Conservation (phyloP, 176 grass and related monocot species). For the Carex kokanica region DNA sequence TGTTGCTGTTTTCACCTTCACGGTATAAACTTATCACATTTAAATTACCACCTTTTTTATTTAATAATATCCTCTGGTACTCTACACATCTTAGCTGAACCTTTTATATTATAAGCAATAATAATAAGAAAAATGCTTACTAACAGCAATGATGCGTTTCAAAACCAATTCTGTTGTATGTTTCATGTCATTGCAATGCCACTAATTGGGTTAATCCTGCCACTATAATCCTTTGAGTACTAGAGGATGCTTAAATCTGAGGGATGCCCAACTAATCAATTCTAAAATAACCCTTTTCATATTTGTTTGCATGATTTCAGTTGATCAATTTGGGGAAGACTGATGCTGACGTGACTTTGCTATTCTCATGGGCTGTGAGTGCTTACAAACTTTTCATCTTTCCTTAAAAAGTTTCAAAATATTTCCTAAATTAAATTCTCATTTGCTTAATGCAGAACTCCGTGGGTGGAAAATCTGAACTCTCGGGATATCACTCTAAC, state of each 20-base stretch:
- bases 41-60: not conserved
- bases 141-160: not conserved
- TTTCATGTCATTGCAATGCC: not conserved
- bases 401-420: not conserved
- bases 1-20: constrained; percentile 86
- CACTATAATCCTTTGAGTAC: constrained; percentile 3
- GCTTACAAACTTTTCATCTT: not conserved
- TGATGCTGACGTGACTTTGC: constrained; percentile 69
- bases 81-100: not conserved
- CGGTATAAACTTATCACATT: constrained; percentile 45
- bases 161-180: not conserved
- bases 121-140: not conserved
- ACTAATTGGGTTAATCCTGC: not conserved
- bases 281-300: constrained; percentile 19
- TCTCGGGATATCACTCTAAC: constrained; percentile 84
- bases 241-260: constrained; percentile 1
- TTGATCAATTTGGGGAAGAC: constrained; percentile 64
- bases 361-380: constrained; percentile 99
- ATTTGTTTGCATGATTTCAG: constrained; percentile 39
- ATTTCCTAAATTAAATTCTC: not conserved
- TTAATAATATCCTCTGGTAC: not conserved
- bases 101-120: not conserved
- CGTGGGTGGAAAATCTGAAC: constrained; percentile 86
- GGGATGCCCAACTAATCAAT: constrained; percentile 28
- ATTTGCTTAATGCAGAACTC: constrained; percentile 65